A percentile compares a stretch with the other conserved stretches of the same genome.
Conservation (phyloP, 306 rosid genomes). For the Dalbergia oliveri region DNA sequence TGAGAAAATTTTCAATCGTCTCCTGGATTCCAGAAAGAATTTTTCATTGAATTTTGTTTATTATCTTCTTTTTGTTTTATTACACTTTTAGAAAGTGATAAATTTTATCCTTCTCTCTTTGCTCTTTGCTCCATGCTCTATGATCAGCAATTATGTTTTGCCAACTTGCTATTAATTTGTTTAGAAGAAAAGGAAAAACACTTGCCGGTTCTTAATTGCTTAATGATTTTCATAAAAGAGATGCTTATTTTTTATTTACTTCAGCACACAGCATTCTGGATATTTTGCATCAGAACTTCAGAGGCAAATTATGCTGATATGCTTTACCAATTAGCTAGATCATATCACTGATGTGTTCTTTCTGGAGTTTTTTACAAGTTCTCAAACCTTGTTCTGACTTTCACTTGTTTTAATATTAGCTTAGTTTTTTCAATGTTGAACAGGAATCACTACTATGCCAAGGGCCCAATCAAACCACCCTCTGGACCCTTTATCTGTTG, state of each 20-base stretch:
- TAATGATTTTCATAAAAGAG: background rate
- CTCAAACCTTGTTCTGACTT: constrained; percentile 3
- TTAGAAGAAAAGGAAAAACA: background rate
- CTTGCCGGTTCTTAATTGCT: background rate
- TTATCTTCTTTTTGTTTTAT: background rate
- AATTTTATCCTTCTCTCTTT: constrained; percentile 16
- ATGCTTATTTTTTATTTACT: background rate
- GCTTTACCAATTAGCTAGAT: background rate
- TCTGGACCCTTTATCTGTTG: constrained; percentile 82
- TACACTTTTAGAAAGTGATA: background rate
- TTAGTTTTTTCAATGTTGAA: constrained; percentile 32
- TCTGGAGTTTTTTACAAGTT: background rate
- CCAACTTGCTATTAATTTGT: background rate
- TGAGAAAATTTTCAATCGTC: background rate
- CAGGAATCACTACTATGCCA: constrained; percentile 63
- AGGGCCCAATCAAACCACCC: constrained; percentile 84
- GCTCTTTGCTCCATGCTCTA: background rate
- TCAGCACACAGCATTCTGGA: background rate
- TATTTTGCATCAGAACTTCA: constrained; percentile 2
- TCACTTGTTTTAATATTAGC: background rate
- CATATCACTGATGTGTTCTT: background rate
- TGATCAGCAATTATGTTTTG: background rate
- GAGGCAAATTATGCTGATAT: background rate
- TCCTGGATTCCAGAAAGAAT: background rate
- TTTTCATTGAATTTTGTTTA: background rate